Percentiles rank a stretch among this genome's conserved stretches.
Evolutionary conservation across 306 rosid species (phyloP).

Genomic region (Quercus wislizeni): DNA sequence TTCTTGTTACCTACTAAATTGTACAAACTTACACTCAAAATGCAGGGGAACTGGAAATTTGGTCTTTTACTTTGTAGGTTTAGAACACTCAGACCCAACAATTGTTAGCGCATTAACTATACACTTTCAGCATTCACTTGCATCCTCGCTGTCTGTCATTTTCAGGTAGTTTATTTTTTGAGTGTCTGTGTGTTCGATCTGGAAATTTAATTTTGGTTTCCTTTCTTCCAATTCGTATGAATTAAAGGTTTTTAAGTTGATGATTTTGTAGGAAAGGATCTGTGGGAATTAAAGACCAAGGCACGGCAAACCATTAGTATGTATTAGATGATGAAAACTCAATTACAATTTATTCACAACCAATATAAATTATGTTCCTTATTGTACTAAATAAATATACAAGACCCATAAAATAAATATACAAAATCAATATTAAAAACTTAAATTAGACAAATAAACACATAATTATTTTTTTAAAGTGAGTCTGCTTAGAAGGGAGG

Average conservation of each 20-base stretch:
- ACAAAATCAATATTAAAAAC: neutral
- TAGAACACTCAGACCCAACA: conserved; percentile 61
- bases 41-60: conserved; percentile 77
- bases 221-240: neutral
- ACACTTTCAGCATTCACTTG: conserved; percentile 88
- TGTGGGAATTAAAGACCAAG: conserved; percentile 39
- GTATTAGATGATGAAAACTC: no score
- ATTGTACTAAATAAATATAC: neutral
- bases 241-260: neutral
- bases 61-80: conserved; percentile 58
- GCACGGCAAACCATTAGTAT: conserved; percentile 30
- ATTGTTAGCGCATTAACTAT: conserved; percentile 57
- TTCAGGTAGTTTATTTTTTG: conserved; percentile 41
- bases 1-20: neutral
- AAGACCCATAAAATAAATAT: neutral
- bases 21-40: neutral
- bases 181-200: neutral
- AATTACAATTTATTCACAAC: neutral
- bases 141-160: conserved; percentile 49
- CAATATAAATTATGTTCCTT: neutral
- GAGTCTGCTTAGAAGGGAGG: neutral
- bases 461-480: neutral
- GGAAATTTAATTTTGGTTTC: neutral
- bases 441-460: neutral
- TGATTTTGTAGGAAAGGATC: conserved; percentile 57